Conservation (phyloP, 2,329 filamentous ascomycete species). For the Colletotrichum lupini region DNA sequence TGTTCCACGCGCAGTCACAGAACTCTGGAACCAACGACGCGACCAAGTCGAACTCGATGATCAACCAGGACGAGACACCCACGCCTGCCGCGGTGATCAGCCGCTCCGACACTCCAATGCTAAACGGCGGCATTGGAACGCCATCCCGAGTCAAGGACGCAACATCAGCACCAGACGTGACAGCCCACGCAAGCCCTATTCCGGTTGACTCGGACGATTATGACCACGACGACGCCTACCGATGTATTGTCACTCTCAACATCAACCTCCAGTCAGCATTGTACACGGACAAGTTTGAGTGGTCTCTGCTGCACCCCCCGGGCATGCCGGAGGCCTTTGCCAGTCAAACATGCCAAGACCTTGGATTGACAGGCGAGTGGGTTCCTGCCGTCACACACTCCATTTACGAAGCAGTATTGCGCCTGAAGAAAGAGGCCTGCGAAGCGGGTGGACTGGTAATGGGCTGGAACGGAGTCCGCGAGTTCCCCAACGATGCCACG, state of each 20-base stretch:
- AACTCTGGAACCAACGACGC: constrained; percentile 39
- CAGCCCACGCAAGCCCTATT: constrained; percentile 75
- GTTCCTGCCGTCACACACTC: constrained; percentile 93
- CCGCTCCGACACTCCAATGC: constrained; percentile 68
- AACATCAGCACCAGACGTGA: constrained; percentile 65
- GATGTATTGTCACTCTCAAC: constrained; percentile 90
- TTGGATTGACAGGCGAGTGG: constrained; percentile 93
- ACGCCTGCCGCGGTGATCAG: constrained; percentile 50
- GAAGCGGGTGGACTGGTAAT: constrained; percentile 90
- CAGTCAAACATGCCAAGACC: constrained; percentile 89
- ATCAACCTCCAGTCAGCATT: constrained; percentile 92
- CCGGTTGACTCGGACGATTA: constrained; percentile 76
- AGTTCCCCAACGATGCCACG: constrained; percentile 90
- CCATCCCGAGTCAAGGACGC: constrained; percentile 57
- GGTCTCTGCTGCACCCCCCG: constrained; percentile 92
- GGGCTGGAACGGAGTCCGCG: constrained; percentile 70
- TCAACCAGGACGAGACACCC: constrained; percentile 53
- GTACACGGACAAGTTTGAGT: constrained; percentile 98
- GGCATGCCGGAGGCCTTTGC: constrained; percentile 94
- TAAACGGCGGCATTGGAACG: constrained; percentile 61
- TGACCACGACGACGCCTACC: constrained; percentile 94
- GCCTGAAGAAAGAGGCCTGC: constrained; percentile 95
- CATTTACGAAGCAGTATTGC: constrained; percentile 94
- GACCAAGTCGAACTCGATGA: constrained; percentile 42
- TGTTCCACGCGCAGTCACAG: constrained; percentile 76